Base-by-base conservation (phyloP, 108 stramenopile species). In the Skeletonema potamos region DNA sequence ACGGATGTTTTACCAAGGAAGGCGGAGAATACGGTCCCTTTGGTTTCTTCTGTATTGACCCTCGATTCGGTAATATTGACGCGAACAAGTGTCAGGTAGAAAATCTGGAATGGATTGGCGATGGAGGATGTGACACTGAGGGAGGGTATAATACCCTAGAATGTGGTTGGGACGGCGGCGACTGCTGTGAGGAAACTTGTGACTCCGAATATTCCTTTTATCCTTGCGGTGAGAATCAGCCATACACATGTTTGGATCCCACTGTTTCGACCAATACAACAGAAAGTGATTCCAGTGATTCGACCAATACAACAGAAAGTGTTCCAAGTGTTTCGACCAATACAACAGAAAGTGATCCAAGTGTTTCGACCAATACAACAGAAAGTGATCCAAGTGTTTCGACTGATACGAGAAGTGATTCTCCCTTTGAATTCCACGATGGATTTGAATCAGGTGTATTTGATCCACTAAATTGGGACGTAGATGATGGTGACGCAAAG, bases 31-130 rank as follows among this genome's bases (percentile, higher is more conserved):
- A 48, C 28, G 72, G 79, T n/a, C 79, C 79, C n/a, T 81, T 73
- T 20, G 79, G 79, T 27, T 81, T 81, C 72, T 81, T 81, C 24
- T 81, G 72, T 34, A 34, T 73, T 0, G 79, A 81, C 64, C 72
- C 67, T 36, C 62, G 72, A 39, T 68, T 22, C 63, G 57, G 33
- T 12, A 54, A 58, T 48, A 70, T 73, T 43, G 72, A 73, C 22
- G 64, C 65, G 63, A 29, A 20, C 28, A 43, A 58, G 22, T 81
- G 79, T 37, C 5, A 61, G 27, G 79, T 78, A 9, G 76, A 77
- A 65, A 77, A 82, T 63, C 44, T 72, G n/a, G 81, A 73, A 51
- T 82, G 72, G 76, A 73, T 82, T 46, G 76, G 81, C 7, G 81
- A 82, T 61, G 81, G 81, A 12, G 72, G 76, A 28, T 82, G 76